These are phyloP conservation scores for Pestalotiopsis sp. DNA, from an alignment of 2,329 filamentous ascomycete species.

Conservation along the genomic window DNA sequence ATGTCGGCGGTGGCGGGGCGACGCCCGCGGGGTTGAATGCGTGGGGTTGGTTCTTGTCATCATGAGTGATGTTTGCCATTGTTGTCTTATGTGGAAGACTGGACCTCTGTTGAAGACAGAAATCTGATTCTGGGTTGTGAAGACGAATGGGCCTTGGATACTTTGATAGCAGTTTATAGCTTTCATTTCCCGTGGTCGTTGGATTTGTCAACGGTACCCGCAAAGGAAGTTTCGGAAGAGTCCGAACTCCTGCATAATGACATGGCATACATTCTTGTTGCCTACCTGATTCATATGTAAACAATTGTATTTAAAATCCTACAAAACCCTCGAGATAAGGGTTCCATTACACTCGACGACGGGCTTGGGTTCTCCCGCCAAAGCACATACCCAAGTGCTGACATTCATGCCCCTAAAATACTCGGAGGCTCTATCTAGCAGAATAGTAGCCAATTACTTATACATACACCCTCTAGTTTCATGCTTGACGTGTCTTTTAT, in stretches of 20 bases:
- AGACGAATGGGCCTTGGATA: neutral
- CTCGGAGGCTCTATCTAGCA: too few species aligned
- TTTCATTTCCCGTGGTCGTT: neutral
- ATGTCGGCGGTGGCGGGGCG: constrained; percentile 5
- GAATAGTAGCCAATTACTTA: neutral
- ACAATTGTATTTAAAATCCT: neutral
- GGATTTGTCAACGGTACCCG: neutral
- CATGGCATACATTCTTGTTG: neutral
- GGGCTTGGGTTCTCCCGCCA: neutral
- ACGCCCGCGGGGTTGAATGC: constrained; percentile 5
- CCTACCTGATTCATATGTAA: neutral
- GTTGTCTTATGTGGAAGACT: neutral
- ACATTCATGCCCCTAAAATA: neutral
- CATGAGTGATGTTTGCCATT: neutral
- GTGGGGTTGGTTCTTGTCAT: constrained; percentile 2
- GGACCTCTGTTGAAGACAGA: neutral
- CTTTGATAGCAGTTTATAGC: neutral
- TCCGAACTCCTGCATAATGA: neutral
- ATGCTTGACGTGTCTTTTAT: neutral
- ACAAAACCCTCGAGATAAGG: neutral
- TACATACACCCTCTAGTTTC: neutral
- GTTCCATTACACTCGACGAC: neutral
- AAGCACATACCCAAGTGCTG: neutral
- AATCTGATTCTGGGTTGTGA: neutral
- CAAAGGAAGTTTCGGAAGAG: neutral